phyloP scores from a whole-genome alignment of 345 rosid genomes.

The Microcos paniculata region DNA sequence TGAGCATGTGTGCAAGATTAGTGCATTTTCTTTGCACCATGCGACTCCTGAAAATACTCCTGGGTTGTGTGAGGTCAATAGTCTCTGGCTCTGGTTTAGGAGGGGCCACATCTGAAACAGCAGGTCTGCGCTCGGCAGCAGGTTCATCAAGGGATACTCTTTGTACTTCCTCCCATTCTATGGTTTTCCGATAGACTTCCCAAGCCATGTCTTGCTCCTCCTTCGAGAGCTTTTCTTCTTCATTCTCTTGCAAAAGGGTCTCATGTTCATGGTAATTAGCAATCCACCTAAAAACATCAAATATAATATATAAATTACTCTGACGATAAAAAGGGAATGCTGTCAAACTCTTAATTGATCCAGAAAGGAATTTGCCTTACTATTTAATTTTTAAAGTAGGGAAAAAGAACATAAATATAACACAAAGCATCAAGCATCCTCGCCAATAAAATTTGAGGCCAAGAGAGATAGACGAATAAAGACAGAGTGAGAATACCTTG shows the following conservation, averaged over 20 bases:
- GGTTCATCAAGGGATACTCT: constrained; percentile 62
- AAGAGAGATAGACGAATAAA: background rate
- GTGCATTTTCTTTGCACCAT: constrained; percentile 70
- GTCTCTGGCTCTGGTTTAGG: constrained; percentile 31
- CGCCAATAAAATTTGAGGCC: background rate
- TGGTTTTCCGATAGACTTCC: constrained; percentile 77
- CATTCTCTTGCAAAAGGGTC: constrained; percentile 97
- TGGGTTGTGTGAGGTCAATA: constrained; percentile 25
- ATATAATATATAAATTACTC: constrained; percentile 8
- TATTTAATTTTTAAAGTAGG: background rate
- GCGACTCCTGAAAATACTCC: constrained; percentile 51
- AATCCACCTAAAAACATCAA: constrained; percentile 9
- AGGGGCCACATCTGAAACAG: constrained; percentile 23
- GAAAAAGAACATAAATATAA: background rate
- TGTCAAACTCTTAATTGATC: background rate
- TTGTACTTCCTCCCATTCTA: constrained; percentile 94
- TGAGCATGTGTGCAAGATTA: constrained; percentile 72
- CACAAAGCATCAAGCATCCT: background rate
- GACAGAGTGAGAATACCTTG: constrained; percentile 43
- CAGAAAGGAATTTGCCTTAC: background rate
- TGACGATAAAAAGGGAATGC: background rate
- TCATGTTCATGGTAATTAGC: constrained; percentile 59
- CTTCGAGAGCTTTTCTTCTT: constrained; percentile 93
- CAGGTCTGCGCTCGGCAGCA: constrained; percentile 40
- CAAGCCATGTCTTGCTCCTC: constrained; percentile 99